A percentile compares a stretch with the other conserved stretches of the same genome.
Conservation (phyloP, 345 rosid genomes). For the Carallia brachiata region DNA sequence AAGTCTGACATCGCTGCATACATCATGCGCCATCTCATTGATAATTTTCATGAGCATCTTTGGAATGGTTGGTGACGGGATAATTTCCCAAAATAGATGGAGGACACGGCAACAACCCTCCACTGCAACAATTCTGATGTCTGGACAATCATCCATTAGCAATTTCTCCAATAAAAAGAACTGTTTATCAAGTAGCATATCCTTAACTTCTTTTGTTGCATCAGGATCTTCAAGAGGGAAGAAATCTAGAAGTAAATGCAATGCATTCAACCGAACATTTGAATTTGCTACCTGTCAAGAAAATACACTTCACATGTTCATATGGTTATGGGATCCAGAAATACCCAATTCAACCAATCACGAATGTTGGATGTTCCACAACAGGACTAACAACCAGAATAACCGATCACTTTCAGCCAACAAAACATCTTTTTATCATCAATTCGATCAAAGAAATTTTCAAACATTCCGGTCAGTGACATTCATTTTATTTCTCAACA, state of each 20-base stretch:
- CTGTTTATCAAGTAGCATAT: conserved; percentile 73
- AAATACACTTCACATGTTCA: conserved; percentile 12
- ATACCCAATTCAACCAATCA: conserved; percentile 4
- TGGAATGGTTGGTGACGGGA: conserved; percentile 76
- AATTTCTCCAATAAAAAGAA: conserved; percentile 77
- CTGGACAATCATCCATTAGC: conserved; percentile 83
- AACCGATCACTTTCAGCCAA: not conserved
- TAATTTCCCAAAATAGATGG: conserved; percentile 89
- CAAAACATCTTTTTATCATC: not conserved
- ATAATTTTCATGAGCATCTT: conserved; percentile 59
- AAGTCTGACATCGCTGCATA: conserved; percentile 76
- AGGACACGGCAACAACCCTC: conserved; percentile 92
- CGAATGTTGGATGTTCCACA: not conserved
- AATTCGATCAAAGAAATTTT: not conserved
- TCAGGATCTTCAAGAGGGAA: conserved; percentile 96
- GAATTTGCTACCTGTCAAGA: conserved; percentile 87
- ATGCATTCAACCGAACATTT: conserved; percentile 82
- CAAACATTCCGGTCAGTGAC: not conserved
- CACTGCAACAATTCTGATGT: conserved; percentile 85
- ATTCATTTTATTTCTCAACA: not conserved
- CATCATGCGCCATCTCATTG: conserved; percentile 70
- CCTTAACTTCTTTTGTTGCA: conserved; percentile 82
- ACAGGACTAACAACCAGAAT: not conserved
- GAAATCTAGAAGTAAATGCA: conserved; percentile 81
- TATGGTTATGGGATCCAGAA: not conserved